Percentiles rank a stretch among this genome's conserved stretches.
These are phyloP conservation scores for Pseudophaeomoniella oleicola DNA, from an alignment of 2,329 filamentous ascomycete species.

Conservation along the genomic window DNA sequence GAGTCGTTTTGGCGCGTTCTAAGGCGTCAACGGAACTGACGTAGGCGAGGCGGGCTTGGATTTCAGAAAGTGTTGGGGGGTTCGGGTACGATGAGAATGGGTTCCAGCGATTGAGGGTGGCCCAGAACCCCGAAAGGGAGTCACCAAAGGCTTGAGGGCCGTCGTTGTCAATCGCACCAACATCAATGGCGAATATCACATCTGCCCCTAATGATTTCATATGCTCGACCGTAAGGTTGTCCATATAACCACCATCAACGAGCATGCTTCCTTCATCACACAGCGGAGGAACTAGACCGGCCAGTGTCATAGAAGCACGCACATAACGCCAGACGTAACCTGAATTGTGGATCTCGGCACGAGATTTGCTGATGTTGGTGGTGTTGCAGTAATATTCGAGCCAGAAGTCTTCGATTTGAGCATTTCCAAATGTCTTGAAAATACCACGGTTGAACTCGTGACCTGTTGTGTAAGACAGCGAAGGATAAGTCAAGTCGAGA, in stretches of 20 bases:
- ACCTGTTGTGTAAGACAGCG: conserved; percentile 91
- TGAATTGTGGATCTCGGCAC: conserved; percentile 83
- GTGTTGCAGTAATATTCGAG: conserved; percentile 98
- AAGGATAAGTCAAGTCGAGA: conserved; percentile 87
- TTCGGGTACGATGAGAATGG: conserved; percentile 81
- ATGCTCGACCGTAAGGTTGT: conserved; percentile 91
- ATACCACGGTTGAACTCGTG: conserved; percentile 98
- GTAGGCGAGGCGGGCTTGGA: conserved; percentile 87
- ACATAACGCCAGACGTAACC: conserved; percentile 98
- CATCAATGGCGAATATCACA: conserved; percentile 89
- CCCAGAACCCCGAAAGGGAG: conserved; percentile 89
- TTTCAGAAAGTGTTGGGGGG: conserved; percentile 86
- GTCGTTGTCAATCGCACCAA: conserved; percentile 82
- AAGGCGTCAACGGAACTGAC: conserved; percentile 89
- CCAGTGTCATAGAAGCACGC: conserved; percentile 89
- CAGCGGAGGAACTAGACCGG: conserved; percentile 78
- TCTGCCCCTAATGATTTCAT: conserved; percentile 93
- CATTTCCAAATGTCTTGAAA: conserved; percentile 94
- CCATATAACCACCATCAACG: conserved; percentile 88
- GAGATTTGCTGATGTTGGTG: conserved; percentile 91
- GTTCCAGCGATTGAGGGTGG: conserved; percentile 91
- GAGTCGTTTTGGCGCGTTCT: conserved; percentile 78
- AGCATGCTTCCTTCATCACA: conserved; percentile 97
- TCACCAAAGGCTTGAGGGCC: conserved; percentile 88
- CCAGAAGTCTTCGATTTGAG: conserved; percentile 98